A percentile compares a stretch with the other conserved stretches of the same genome.
These are phyloP conservation scores for Zoysia pacifica DNA, from an alignment of 176 grass and related monocot genomes.

Conservation along the genomic window DNA sequence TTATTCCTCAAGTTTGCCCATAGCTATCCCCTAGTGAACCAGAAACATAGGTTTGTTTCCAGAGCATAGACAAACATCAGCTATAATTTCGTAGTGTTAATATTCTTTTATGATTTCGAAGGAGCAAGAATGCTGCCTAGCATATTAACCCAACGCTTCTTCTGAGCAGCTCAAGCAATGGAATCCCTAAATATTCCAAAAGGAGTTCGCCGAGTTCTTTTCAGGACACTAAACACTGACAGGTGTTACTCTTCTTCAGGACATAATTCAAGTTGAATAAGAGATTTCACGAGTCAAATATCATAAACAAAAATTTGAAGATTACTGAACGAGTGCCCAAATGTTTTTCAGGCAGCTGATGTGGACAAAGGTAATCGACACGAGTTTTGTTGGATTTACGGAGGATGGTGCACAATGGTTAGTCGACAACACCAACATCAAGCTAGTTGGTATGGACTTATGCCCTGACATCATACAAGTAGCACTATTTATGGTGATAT, in stretches of 20 bases:
- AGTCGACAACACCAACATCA: constrained; percentile 90
- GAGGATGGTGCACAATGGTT: constrained; percentile 83
- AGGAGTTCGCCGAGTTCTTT: constrained; percentile 77
- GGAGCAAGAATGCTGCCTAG: not conserved
- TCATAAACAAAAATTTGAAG: not conserved
- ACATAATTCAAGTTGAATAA: not conserved
- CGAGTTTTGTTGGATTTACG: constrained; percentile 74
- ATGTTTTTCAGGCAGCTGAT: constrained; percentile 67
- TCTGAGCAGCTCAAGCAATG: constrained; percentile 70
- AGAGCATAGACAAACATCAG: not conserved
- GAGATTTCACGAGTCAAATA: not conserved
- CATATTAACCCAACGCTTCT: not conserved
- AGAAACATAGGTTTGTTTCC: not conserved
- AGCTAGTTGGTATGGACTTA: constrained; percentile 71
- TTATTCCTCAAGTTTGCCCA: not conserved
- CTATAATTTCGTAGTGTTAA: not conserved
- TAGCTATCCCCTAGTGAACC: not conserved
- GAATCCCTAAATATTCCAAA: constrained; percentile 70
- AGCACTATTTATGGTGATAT: not conserved
- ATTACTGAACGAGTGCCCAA: constrained; percentile 7
- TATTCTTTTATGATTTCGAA: not conserved
- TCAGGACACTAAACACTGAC: constrained; percentile 87
- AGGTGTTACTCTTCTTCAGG: constrained; percentile 36
- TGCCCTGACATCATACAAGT: not conserved
- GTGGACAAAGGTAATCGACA: constrained; percentile 68